Evolutionary conservation across 2,329 filamentous ascomycete genomes (phyloP), one percentile per base, ranked within the genome.

Genomic region (Botrytis deweyae): DNA sequence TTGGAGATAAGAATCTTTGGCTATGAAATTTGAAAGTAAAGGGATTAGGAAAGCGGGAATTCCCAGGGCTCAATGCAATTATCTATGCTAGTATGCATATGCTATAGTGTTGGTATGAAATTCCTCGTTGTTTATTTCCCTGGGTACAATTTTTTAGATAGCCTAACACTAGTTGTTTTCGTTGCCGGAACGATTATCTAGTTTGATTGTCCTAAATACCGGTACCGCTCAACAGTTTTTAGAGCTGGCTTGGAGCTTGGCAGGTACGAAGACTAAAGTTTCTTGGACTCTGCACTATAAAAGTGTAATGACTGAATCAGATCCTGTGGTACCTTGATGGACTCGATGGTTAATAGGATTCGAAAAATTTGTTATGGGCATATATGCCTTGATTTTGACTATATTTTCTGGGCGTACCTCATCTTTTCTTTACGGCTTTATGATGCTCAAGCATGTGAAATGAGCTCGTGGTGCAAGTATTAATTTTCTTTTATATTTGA

Each of bases 1-100:
- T 40, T 63, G 6, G 3, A 22, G 59, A 61, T 25, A 36, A 38
- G 10, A 14, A 22, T 36, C 33, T 38, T 10, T 20, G 20, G 33
- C 14, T 40, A 40, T 3, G 12, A 22, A 16, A 10, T 18, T 16
- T 18, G 0, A 58, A 29, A 18, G n/a, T 29, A 3, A 6, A 58
- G 14, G 49, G 12, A 3, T n/a, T 14, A 12, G 20, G 0, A n/a
- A n/a, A 2, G 25, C 12, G 2, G 49, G 5, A n/a, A n/a, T 14
- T 25, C 22, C 10, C 1, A 52, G 49, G 4, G 49, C 25, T n/a
- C 25, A 14, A 52, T 52, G 5, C 49, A 16, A n/a, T 52, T n/a
- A 14, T n/a, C 14, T 58, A 29, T 58, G 52, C 14, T 9, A 58
- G 7, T 55, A 55, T 55, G 29, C 3, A 29, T n/a, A 3, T 29